phyloP scores from a whole-genome alignment of 2,329 filamentous ascomycete species.

The Coniochaeta hoffmannii region DNA sequence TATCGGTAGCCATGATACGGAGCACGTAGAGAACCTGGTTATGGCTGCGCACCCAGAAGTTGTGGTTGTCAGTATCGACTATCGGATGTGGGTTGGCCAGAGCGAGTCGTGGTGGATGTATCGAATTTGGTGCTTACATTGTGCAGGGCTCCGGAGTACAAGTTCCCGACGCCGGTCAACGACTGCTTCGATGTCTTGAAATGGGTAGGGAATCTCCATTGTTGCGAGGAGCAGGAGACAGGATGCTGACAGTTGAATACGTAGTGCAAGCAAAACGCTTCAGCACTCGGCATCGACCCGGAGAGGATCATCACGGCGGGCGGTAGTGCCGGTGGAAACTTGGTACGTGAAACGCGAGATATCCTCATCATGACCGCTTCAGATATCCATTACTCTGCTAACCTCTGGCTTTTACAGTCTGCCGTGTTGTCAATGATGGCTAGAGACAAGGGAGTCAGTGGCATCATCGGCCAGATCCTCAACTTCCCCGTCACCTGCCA shows the following conservation, averaged over 20 bases:
- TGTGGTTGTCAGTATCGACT: conserved; percentile 29
- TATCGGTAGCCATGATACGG: conserved; percentile 24
- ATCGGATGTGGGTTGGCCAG: conserved; percentile 22
- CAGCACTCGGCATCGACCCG: conserved; percentile 24
- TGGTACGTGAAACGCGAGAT: conserved; percentile 21
- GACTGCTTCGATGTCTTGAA: conserved; percentile 42
- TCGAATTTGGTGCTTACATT: conserved; percentile 6
- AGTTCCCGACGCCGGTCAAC: conserved; percentile 39
- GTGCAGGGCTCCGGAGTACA: conserved; percentile 41
- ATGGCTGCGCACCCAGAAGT: conserved; percentile 23
- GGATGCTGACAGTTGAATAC: conserved; percentile 13
- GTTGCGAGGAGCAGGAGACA: conserved; percentile 13
- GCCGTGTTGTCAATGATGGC: conserved; percentile 17
- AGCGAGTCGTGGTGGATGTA: neutral
- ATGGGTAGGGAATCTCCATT: conserved; percentile 23
- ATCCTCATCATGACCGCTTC: neutral
- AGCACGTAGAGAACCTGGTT: conserved; percentile 26
- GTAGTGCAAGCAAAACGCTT: conserved; percentile 37
- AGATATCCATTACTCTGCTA: conserved; percentile 14
- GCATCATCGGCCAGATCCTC: conserved; percentile 25
- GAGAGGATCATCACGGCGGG: conserved; percentile 36
- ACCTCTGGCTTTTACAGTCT: neutral
- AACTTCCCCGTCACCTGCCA: conserved; percentile 27
- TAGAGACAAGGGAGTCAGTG: conserved; percentile 21
- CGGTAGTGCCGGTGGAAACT: conserved; percentile 41